Base-by-base conservation (phyloP, 176 grass and related monocot genomes). In the Phyllostachys edulis region DNA sequence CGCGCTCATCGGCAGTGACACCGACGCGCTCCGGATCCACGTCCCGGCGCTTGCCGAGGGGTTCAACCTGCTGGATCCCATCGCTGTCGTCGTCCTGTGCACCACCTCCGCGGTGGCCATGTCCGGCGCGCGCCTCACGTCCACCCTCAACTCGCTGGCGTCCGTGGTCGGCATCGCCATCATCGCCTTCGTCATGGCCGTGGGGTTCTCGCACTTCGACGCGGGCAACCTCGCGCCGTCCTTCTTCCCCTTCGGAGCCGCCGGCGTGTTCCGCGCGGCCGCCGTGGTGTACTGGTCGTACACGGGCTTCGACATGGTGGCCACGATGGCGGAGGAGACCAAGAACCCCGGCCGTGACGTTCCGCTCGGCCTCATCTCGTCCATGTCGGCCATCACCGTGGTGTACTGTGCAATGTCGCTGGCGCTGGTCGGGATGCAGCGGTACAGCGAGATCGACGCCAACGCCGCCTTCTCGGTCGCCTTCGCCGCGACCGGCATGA, bases 301-400 rank as follows among this genome's bases (percentile, higher is more conserved):
- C 91, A 88, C 88, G 1, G 88, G 88, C 0, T 93, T 93, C 78
- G 91, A 93, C 79, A 86, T 88, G 88, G 85, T 93, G 67, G 91
- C 88, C 66, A 93, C 85, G 50, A 88, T 93, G 91, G 88, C 85
- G 8, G 88, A 93, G 85, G 91, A 90, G 82, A 93, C 88, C 73
- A 82, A 64, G 62, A 88, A 93, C 51, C 91, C 88, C 1, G 38
- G 77, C 5, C 82, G 78, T 59, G 91, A 93, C 78, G 72, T 93
- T 21, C 91, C 88, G 0, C 82, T 90, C 2, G 88, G 88, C 1
- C 88, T 93, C 62, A 39, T 93, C 82, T 56, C 82, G 0, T 90
- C 91, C 54, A 90, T 90, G 88, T 82, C 78, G 0, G 69, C 75
- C 82, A 86, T 90, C 78, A 93, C 91, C 16, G 6, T 86, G 7